Evolutionary conservation across 1,139 yeast genomes (phyloP).

Genomic region (Magnusiomyces sp.): DNA sequence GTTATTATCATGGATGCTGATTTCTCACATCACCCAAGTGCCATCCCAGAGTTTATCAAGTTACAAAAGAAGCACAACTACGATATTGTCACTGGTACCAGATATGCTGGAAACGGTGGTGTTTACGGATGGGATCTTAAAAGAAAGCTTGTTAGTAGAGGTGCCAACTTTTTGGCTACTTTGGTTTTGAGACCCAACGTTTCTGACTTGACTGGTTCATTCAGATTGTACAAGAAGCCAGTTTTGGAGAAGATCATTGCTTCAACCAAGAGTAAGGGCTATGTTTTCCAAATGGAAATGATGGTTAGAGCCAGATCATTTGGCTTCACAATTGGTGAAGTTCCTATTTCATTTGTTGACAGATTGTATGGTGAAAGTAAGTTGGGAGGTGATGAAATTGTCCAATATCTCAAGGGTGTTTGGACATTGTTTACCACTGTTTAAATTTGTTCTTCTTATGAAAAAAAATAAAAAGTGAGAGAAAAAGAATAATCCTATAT

Average conservation of each 20-base stretch:
- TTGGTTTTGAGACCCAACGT: slow-evolving; percentile 65
- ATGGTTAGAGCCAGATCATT: slow-evolving; percentile 72
- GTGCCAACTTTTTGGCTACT: slow-evolving; percentile 73
- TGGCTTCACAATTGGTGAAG: slow-evolving; percentile 69
- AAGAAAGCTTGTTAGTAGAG: slow-evolving; percentile 70
- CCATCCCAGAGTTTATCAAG: slow-evolving; percentile 66
- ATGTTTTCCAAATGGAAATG: slow-evolving; percentile 87
- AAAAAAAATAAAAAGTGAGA: neutral
- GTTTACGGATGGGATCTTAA: slow-evolving; percentile 82
- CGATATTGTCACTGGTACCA: slow-evolving; percentile 80
- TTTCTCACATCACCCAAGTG: slow-evolving; percentile 71
- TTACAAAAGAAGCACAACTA: slow-evolving; percentile 56
- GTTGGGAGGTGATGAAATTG: slow-evolving; percentile 76
- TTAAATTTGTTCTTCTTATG: slow-evolving; percentile 24
- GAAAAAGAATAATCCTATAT: neutral
- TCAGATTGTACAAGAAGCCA: slow-evolving; percentile 65
- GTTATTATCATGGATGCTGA: slow-evolving; percentile 85
- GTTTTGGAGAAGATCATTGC: slow-evolving; percentile 59
- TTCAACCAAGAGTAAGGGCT: slow-evolving; percentile 69
- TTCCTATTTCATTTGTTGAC: slow-evolving; percentile 73
- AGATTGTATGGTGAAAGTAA: slow-evolving; percentile 74
- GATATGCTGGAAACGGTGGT: slow-evolving; percentile 77
- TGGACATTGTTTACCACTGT: slow-evolving; percentile 63
- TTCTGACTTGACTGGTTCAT: slow-evolving; percentile 72
- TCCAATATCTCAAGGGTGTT: slow-evolving; percentile 68